Percentiles rank a stretch among this genome's conserved stretches.
Conservation (phyloP, 495 filamentous ascomycete species). For the Xeromyces bisporus region DNA sequence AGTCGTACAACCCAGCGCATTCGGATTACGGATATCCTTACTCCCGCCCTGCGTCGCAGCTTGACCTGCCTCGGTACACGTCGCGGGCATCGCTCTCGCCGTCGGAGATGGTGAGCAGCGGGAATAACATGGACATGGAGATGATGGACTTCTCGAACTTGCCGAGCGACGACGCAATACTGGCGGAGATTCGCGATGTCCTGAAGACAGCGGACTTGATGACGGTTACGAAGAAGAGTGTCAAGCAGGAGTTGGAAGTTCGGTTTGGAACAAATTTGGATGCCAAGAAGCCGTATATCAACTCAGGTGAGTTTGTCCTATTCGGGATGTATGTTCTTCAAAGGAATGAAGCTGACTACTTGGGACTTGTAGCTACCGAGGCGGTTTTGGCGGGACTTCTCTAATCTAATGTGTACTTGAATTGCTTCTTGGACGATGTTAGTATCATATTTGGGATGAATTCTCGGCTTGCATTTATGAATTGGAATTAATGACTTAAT, state of each 20-base stretch:
- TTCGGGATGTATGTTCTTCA: no score
- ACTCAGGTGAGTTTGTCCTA: slow-evolving; percentile 70
- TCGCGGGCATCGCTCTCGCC: slow-evolving; percentile 70
- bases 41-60: slow-evolving; percentile 58
- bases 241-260: slow-evolving; percentile 83
- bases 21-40: slow-evolving; percentile 32
- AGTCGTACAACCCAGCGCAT: slow-evolving; percentile 44
- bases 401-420: slow-evolving; percentile 14
- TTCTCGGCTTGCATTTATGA: no score
- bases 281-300: slow-evolving; percentile 73
- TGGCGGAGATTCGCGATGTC: slow-evolving; percentile 90
- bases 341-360: no score
- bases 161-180: slow-evolving; percentile 74
- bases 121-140: slow-evolving; percentile 40
- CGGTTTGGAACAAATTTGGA: slow-evolving; percentile 74
- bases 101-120: slow-evolving; percentile 52
- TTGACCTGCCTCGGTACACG: slow-evolving; percentile 39
- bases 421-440: no score
- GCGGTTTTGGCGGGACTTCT: slow-evolving; percentile 55
- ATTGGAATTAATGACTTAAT: no score
- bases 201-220: slow-evolving; percentile 84
- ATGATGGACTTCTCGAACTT: slow-evolving; percentile 55
- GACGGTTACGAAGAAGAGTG: slow-evolving; percentile 95
- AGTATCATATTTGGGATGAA: no score
- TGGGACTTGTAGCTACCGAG: slow-evolving; percentile 53